These are phyloP conservation scores for Aspergillus ustus DNA, from an alignment of 2,329 filamentous ascomycete genomes.

Conservation along the genomic window DNA sequence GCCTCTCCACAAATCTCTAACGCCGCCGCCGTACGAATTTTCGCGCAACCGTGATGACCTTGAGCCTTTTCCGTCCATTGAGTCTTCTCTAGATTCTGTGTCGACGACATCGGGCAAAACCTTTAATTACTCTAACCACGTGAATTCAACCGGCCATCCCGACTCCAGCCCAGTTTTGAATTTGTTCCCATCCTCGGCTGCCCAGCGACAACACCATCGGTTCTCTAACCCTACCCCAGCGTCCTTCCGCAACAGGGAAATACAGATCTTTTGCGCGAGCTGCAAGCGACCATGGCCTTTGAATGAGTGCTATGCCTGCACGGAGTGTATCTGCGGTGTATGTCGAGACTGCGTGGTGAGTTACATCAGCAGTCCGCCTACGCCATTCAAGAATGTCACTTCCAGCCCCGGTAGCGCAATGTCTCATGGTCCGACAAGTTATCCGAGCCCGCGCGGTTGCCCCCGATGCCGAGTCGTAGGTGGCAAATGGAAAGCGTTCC, in stretches of 20 bases:
- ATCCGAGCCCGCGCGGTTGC: slow-evolving; percentile 47
- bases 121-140: slow-evolving; percentile 67
- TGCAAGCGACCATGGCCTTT: slow-evolving; percentile 79
- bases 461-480: slow-evolving; percentile 52
- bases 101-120: slow-evolving; percentile 62
- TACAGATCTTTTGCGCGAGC: slow-evolving; percentile 91
- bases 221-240: slow-evolving; percentile 60
- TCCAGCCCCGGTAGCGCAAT: slow-evolving; percentile 37
- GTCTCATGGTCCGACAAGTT: slow-evolving; percentile 41
- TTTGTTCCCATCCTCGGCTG: slow-evolving; percentile 40
- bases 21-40: slow-evolving; percentile 73
- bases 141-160: slow-evolving; percentile 72
- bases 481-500: slow-evolving; percentile 54
- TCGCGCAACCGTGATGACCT: slow-evolving; percentile 53
- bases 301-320: slow-evolving; percentile 88
- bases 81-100: slow-evolving; percentile 69
- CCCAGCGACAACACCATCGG: slow-evolving; percentile 44
- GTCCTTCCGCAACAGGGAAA: slow-evolving; percentile 51
- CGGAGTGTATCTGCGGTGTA: slow-evolving; percentile 92
- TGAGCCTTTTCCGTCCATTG: slow-evolving; percentile 88
- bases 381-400: slow-evolving; percentile 42
- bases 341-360: slow-evolving; percentile 78
- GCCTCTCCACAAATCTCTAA: slow-evolving; percentile 86
- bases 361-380: slow-evolving; percentile 49
- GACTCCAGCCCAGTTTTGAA: slow-evolving; percentile 62